Conservation (phyloP, 202 grass and related monocot species). For the Setaria italica region DNA sequence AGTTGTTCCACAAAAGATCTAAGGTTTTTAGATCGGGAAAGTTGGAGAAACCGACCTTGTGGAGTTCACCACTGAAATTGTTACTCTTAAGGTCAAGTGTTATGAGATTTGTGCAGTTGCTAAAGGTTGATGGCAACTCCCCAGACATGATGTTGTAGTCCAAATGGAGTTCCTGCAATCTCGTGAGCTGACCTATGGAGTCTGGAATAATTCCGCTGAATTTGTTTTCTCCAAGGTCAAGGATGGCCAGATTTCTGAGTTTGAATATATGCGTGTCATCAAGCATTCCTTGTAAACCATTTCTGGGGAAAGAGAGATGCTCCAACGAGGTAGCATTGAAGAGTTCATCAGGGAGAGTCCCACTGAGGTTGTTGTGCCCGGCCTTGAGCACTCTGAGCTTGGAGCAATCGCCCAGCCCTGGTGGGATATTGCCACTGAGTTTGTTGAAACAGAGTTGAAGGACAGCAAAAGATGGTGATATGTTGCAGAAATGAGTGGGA, state of each 20-base stretch:
- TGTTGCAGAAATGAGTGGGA: conserved; percentile 51
- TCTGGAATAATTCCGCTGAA: conserved; percentile 31
- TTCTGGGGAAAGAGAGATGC: conserved; percentile 44
- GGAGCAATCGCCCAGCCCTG: conserved; percentile 54
- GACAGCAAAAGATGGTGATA: conserved; percentile 19
- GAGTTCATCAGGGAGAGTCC: conserved; percentile 54
- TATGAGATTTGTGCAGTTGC: too few relatives aligned
- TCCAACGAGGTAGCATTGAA: conserved; percentile 49
- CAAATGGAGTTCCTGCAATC: conserved; percentile 36
- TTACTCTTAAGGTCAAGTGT: too few relatives aligned
- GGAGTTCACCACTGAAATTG: too few relatives aligned
- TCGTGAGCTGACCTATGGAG: conserved; percentile 38
- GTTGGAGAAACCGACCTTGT: not conserved
- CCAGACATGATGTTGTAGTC: not conserved
- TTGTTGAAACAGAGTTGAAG: conserved; percentile 49
- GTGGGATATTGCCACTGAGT: conserved; percentile 43
- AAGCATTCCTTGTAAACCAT: conserved; percentile 43
- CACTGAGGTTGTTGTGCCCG: conserved; percentile 49
- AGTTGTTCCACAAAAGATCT: conserved; percentile 35
- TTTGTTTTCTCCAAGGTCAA: conserved; percentile 61
- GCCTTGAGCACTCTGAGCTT: conserved; percentile 42
- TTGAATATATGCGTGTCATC: conserved; percentile 20
- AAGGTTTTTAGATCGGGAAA: conserved; percentile 39
- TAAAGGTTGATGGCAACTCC: too few relatives aligned
- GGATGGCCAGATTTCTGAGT: conserved; percentile 35